Percentiles rank a stretch among this genome's conserved stretches.
Evolutionary conservation across 148 eudicot genomes (phyloP).

Genomic region (Vaccinium corymbosum): DNA sequence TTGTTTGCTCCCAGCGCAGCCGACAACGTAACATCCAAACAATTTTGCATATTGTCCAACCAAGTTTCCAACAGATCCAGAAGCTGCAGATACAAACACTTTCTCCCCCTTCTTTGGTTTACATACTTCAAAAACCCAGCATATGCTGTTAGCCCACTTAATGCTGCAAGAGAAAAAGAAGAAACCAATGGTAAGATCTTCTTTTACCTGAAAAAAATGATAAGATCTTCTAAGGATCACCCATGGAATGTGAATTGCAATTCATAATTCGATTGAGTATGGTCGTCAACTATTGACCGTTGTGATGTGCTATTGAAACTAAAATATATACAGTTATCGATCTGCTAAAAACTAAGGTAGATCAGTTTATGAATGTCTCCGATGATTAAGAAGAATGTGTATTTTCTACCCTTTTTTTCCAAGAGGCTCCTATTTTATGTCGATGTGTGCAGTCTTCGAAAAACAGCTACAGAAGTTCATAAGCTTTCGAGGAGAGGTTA

Average conservation of each 20-base stretch:
- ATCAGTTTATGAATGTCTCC: not conserved
- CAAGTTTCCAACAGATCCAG: constrained; percentile 64
- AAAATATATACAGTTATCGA: not conserved
- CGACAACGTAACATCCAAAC: constrained; percentile 63
- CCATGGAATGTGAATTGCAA: no score
- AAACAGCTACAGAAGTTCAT: not conserved
- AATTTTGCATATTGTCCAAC: constrained; percentile 73
- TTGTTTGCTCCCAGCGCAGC: constrained; percentile 50
- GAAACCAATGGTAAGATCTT: no score
- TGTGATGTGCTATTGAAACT: not conserved
- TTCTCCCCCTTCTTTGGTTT: constrained; percentile 59
- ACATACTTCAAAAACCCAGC: constrained; percentile 47
- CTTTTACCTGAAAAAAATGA: no score
- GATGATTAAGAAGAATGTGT: not conserved
- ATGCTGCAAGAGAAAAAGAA: constrained; percentile 17
- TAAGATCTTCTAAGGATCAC: no score
- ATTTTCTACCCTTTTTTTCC: not conserved
- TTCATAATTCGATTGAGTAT: no score
- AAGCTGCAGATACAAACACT: constrained; percentile 66
- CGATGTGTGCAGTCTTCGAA: not conserved
- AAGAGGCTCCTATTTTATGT: not conserved
- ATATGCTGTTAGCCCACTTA: constrained; percentile 67
- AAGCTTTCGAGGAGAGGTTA: not conserved
- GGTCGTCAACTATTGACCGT: not conserved
- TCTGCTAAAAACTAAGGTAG: not conserved